Conservation (phyloP, 1,139 yeast genomes). For the Saccharomyces hybrid region DNA sequence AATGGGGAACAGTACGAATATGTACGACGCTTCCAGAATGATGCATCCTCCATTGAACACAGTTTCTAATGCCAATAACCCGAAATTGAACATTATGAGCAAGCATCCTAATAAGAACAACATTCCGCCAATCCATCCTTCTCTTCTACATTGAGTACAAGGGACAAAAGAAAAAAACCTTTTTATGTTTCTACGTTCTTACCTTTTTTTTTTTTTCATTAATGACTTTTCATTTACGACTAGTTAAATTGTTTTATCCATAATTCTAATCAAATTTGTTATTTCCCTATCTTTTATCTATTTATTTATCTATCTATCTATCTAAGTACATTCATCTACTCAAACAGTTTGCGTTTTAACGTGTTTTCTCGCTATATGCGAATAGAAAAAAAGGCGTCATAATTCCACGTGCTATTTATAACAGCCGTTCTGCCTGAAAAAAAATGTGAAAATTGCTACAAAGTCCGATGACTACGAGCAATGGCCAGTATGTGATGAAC, state of each 20-base stretch:
- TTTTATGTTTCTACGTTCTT: not conserved
- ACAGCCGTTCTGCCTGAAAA: not conserved
- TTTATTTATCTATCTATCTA: not conserved
- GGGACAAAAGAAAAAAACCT: not conserved
- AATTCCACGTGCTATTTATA: not conserved
- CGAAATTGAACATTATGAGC: constrained; percentile 3
- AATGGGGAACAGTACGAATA: not conserved
- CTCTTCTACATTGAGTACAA: constrained; percentile 12
- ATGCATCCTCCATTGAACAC: not conserved
- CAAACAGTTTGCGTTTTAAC: not conserved
- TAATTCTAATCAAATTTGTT: not conserved
- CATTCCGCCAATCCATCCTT: constrained; percentile 18
- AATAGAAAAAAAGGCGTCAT: not conserved
- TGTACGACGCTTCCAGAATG: not conserved
- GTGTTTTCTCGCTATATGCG: not conserved
- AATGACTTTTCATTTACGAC: not conserved
- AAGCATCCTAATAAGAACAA: constrained; percentile 8
- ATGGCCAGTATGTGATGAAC: not conserved
- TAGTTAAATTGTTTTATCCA: not conserved
- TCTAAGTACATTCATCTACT: not conserved
- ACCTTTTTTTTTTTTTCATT: not conserved
- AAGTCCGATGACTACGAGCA: not conserved
- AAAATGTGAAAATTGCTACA: not conserved
- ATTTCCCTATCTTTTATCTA: not conserved
- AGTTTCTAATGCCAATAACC: constrained; percentile 5